These are phyloP conservation scores for Solanum pimpinellifolium DNA, from an alignment of 257 asterid genomes.

Conservation along the genomic window DNA sequence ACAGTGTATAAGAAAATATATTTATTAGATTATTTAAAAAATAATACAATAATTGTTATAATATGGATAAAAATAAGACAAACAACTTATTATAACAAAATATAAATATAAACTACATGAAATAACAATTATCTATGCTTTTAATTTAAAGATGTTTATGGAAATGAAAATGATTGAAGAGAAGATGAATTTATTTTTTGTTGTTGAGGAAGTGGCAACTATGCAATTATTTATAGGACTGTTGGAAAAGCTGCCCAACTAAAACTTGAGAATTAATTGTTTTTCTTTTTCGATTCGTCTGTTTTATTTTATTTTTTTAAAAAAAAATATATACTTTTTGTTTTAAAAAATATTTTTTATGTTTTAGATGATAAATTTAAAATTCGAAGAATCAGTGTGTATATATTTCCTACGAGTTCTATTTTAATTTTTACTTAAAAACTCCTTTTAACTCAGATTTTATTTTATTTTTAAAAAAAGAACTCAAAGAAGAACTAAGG, in stretches of 20 bases:
- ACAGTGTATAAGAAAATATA: background rate
- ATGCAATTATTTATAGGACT: background rate
- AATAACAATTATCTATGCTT: background rate
- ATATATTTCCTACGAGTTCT: background rate
- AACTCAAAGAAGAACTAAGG: background rate
- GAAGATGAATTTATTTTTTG: background rate
- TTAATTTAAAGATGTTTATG: background rate
- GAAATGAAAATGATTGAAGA: background rate
- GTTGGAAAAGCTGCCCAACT: background rate
- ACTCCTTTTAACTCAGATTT: background rate
- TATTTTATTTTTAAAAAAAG: background rate
- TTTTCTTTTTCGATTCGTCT: no score
- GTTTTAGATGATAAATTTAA: no score
- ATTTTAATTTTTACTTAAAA: background rate
- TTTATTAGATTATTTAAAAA: background rate
- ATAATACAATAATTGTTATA: background rate
- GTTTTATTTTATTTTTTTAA: fast-evolving
- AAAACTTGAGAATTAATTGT: background rate
- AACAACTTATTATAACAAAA: background rate
- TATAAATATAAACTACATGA: background rate
- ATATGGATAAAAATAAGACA: background rate
- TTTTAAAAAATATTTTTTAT: no score
- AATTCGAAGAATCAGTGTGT: no score
- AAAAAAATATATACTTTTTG: no score
- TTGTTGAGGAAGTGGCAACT: background rate